Evolutionary conservation across 768 basidiomycete species (phyloP), one percentile per base, ranked within the genome.

Genomic region (Suillus lakei): DNA sequence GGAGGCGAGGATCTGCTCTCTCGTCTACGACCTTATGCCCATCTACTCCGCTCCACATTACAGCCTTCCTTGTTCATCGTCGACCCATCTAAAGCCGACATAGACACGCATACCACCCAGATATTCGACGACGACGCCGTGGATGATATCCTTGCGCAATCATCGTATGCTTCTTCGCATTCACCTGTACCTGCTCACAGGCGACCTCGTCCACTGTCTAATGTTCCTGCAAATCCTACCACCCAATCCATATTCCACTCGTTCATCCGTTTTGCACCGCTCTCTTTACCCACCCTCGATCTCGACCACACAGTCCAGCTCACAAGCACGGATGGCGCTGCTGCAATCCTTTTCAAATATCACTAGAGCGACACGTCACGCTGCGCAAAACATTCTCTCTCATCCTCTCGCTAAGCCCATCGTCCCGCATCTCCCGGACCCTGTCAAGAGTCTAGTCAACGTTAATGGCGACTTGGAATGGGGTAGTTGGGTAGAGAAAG

Each of bases 381-480:
- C 96, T 0, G 96, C 97, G 0, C 95, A 98, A 73, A 93, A 96
- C 70, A 94, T 99, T 18, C 83, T 99, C 10, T 96, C 95, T 0
- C 97, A 98, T 73, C 96, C 97, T 0, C 86, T 98, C 32, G 96
- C 97, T 2, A 95, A 96, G 73, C 96, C 98, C 13, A 96, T 99
- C 59, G 85, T 98, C 0, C 97, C 97, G 5, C 96, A 98, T 74
- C 86, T 99, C 15, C 98, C 98, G 0, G 95, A 98, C 68, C 96
- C 97, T 0, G 95, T 99, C 50, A 87, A 86, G 68, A 95, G 91
- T 64, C 85, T 98, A 55, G 95, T 98, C 2, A 92, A 89, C 72
- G 96, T 89, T 0, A 90, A 90, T 60, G 96, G 96, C 21, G 96
- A 97, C 74, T 88, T 90, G 79, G 92, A 97, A 71, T 97, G 95